These are phyloP conservation scores for Globisporangium paroecandrum DNA, from an alignment of 352 stramenopile genomes.

Conservation along the genomic window DNA sequence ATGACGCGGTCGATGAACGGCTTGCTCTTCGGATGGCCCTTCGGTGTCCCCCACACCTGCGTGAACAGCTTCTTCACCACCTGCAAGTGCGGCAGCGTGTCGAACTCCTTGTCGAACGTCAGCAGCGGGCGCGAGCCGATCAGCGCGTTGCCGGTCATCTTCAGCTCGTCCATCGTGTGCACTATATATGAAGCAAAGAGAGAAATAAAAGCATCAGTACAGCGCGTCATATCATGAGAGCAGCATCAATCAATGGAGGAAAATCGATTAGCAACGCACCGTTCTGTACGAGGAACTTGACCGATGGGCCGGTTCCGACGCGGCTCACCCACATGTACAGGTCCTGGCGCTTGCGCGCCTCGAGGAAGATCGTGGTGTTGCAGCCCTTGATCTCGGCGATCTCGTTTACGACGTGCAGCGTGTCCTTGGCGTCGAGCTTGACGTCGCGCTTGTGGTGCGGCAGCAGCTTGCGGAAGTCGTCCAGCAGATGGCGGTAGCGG, in stretches of 20 bases:
- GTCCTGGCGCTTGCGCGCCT: slow-evolving; percentile 97
- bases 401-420: slow-evolving; percentile 95
- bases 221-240: background rate
- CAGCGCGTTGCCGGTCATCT: slow-evolving; percentile 99
- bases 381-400: slow-evolving; percentile 98
- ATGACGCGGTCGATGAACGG: slow-evolving; percentile 99
- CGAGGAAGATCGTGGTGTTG: slow-evolving; percentile 96
- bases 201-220: background rate
- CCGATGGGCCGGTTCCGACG: slow-evolving; percentile 93
- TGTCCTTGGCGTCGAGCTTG: slow-evolving; percentile 97
- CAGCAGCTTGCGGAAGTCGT: slow-evolving; percentile 97
- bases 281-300: slow-evolving; percentile 98
- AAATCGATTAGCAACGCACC: slow-evolving; percentile 26
- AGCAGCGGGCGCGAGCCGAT: slow-evolving; percentile 96
- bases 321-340: slow-evolving; percentile 98
- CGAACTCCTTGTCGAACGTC: slow-evolving; percentile 95
- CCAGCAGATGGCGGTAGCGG: slow-evolving; percentile 97
- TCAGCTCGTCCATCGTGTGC: slow-evolving; percentile 99
- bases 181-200: slow-evolving; percentile 46
- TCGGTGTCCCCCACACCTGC: slow-evolving; percentile 93
- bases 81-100: slow-evolving; percentile 89
- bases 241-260: no score
- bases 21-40: slow-evolving; percentile 99
- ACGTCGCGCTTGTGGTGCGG: slow-evolving; percentile 99
- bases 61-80: slow-evolving; percentile 97